These are phyloP conservation scores for Royoungia palumana DNA, from an alignment of 768 basidiomycete genomes.

Conservation along the genomic window DNA sequence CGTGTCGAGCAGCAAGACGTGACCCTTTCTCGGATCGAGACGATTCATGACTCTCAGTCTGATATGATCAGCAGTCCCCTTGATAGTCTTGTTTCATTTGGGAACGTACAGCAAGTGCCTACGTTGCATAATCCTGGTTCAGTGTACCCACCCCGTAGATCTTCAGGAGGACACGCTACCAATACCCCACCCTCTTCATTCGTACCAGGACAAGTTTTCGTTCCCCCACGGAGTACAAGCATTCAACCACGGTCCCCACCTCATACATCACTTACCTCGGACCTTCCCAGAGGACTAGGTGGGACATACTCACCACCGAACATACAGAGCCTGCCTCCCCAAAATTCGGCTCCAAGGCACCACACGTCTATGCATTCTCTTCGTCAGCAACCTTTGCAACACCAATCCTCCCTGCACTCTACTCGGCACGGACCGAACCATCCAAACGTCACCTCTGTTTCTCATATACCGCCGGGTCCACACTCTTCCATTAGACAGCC, in stretches of 20 bases:
- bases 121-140: conserved; percentile 17
- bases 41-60: conserved; percentile 1
- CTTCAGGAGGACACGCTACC: conserved; percentile 17
- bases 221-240: conserved; percentile 39
- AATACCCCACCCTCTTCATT: conserved; percentile 33
- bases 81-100: conserved; percentile 4
- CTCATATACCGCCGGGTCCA: conserved; percentile 17
- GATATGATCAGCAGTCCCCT: conserved; percentile 3
- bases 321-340: conserved; percentile 6
- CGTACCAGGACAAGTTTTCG: conserved; percentile 34
- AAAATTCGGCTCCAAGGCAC: conserved; percentile 16
- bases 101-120: conserved; percentile 16
- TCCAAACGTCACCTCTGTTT: conserved; percentile 9
- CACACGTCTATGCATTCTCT: conserved; percentile 26
- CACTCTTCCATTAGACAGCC: conserved; percentile 10
- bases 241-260: conserved; percentile 25
- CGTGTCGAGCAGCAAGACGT: conserved; percentile 2
- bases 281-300: conserved; percentile 17
- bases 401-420: conserved; percentile 14
- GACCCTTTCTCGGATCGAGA: background rate
- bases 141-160: conserved; percentile 22
- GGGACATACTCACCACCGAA: conserved; percentile 15
- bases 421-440: conserved; percentile 11
- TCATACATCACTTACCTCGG: conserved; percentile 21
- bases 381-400: conserved; percentile 27